Evolutionary conservation across 257 asterid genomes (phyloP).

Genomic region (Jasminum sambac): DNA sequence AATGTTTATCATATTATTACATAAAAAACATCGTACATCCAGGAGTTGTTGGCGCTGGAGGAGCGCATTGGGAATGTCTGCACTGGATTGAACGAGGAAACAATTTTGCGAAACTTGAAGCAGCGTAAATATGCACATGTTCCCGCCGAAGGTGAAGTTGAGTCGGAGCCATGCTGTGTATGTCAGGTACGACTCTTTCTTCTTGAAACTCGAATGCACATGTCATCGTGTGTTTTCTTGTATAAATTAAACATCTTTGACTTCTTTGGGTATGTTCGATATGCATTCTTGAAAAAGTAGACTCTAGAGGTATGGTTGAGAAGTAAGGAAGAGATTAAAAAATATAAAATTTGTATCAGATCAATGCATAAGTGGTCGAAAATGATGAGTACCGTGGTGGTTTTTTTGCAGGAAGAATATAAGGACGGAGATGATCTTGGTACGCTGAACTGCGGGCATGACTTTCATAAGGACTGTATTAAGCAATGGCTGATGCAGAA

Average conservation of each 20-base stretch:
- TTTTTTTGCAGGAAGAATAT: slow-evolving; percentile 54
- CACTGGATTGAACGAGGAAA: slow-evolving; percentile 64
- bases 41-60: slow-evolving; percentile 69
- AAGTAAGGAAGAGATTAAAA: too few relatives aligned
- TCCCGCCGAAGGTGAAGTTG: slow-evolving; percentile 27
- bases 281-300: too few relatives aligned
- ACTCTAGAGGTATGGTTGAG: too few relatives aligned
- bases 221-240: background rate
- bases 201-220: background rate
- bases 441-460: slow-evolving; percentile 57
- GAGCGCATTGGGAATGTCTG: slow-evolving; percentile 71
- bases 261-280: too few relatives aligned
- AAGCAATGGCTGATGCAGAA: slow-evolving; percentile 65
- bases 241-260: too few relatives aligned
- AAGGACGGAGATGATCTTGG: slow-evolving; percentile 47
- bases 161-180: slow-evolving; percentile 67
- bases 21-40: slow-evolving; percentile 7
- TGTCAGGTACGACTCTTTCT: slow-evolving; percentile 46
- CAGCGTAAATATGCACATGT: slow-evolving; percentile 24
- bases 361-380: too few relatives aligned
- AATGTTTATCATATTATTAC: background rate
- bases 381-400: too few relatives aligned
- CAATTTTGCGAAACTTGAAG: slow-evolving; percentile 44
- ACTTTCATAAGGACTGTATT: slow-evolving; percentile 51
- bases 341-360: too few relatives aligned